Conservation (phyloP, 2,329 filamentous ascomycete genomes). For the Neonectria faginata region DNA sequence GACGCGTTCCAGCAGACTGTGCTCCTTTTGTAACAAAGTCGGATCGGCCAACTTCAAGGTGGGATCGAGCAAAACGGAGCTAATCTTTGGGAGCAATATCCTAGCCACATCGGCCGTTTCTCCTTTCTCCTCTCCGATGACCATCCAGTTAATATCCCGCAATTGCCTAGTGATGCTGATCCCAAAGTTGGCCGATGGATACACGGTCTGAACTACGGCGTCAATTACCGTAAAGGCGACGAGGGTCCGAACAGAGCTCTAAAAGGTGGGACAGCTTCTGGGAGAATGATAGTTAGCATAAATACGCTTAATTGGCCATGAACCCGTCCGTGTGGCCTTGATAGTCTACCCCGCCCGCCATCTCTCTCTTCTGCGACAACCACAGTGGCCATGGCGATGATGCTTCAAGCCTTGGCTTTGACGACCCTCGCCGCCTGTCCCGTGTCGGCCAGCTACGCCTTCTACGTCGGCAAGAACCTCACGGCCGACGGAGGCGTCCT, state of each 20-base stretch:
- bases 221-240: not conserved
- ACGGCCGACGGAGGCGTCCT: constrained; percentile 57
- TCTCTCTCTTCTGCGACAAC: not conserved
- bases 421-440: constrained; percentile 30
- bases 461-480: constrained; percentile 60
- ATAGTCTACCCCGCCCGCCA: not conserved
- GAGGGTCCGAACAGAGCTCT: not conserved
- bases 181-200: not conserved
- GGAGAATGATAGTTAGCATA: not conserved
- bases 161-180: not conserved
- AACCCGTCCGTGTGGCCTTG: not conserved
- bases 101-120: not conserved
- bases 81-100: not conserved
- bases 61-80: not conserved
- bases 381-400: not conserved
- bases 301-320: no score
- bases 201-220: not conserved
- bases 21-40: no score
- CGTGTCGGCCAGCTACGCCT: constrained; percentile 54
- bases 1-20: no score
- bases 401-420: constrained; percentile 10
- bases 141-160: not conserved
- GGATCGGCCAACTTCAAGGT: not conserved
- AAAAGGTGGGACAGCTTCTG: not conserved
- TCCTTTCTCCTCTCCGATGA: not conserved